Percentiles rank a stretch among this genome's conserved stretches.
These are phyloP conservation scores for Moesziomyces globuligerus DNA, from an alignment of 1,284 basidiomycete genomes.

Conservation along the genomic window DNA sequence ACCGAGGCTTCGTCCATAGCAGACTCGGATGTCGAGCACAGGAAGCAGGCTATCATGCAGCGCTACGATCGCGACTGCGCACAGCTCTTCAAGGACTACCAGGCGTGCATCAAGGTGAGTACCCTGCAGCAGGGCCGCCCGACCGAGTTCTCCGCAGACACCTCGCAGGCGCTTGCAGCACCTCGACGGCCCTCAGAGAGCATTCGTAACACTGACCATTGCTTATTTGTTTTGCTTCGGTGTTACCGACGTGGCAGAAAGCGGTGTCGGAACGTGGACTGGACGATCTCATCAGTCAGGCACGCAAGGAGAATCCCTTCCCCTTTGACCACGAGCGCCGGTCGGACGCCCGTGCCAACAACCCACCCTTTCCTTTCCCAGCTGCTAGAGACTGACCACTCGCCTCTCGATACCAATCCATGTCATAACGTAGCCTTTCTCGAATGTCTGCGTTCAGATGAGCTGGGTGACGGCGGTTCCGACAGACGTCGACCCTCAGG, in stretches of 20 bases:
- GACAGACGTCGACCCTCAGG: too few species aligned
- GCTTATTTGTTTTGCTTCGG: not conserved
- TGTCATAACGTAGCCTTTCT: not conserved
- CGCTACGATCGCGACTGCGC: conserved; percentile 83
- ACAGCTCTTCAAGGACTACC: conserved; percentile 80
- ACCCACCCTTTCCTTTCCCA: conserved; percentile 59
- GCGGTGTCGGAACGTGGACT: conserved; percentile 83
- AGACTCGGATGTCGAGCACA: conserved; percentile 25
- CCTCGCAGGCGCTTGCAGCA: too few species aligned
- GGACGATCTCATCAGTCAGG: conserved; percentile 79
- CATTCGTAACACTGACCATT: not conserved
- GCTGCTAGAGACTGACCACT: conserved; percentile 28
- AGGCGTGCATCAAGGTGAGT: conserved; percentile 78
- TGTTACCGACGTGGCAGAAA: conserved; percentile 72
- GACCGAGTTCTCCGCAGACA: too few species aligned
- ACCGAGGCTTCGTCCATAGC: conserved; percentile 16
- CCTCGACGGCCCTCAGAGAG: too few species aligned
- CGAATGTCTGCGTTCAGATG: too few species aligned
- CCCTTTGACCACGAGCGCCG: conserved; percentile 54
- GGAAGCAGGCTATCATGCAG: conserved; percentile 46
- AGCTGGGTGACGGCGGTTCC: too few species aligned
- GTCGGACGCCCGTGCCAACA: conserved; percentile 30
- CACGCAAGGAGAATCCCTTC: conserved; percentile 70
- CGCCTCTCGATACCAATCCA: not conserved
- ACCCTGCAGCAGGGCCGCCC: too few species aligned